Evolutionary conservation across 208 protist species (phyloP).

Genomic region (Trypanosoma vivax): DNA sequence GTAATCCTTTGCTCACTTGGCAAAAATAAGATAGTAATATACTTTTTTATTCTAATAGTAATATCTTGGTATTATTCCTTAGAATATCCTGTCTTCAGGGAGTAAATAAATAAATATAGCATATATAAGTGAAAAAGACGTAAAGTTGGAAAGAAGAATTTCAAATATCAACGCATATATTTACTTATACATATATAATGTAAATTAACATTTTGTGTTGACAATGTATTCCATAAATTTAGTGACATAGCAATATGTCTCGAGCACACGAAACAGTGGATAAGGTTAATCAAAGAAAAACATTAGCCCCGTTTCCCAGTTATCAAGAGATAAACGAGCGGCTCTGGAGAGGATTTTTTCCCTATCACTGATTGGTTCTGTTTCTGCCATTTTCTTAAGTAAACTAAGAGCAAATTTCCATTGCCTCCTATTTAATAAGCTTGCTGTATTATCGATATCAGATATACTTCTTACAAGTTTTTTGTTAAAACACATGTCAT

Average conservation of each 20-base stretch:
- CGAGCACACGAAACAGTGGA: conserved; percentile 12
- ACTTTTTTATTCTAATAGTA: conserved; percentile 7
- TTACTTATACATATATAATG: conserved; percentile 13
- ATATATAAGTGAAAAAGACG: conserved; percentile 1
- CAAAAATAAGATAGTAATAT: conserved; percentile 1
- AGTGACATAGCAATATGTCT: neutral
- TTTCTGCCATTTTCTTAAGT: conserved; percentile 15
- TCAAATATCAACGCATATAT: conserved; percentile 5
- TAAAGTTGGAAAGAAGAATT: neutral
- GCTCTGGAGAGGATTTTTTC: conserved; percentile 26
- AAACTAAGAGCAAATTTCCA: conserved; percentile 29
- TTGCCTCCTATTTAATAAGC: conserved; percentile 10
- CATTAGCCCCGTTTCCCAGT: conserved; percentile 28
- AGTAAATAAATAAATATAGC: conserved; percentile 12
- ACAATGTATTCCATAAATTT: neutral
- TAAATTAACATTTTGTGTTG: neutral
- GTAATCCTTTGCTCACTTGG: conserved; percentile 1
- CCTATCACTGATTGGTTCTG: conserved; percentile 12
- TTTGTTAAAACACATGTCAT: neutral
- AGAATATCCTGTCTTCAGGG: conserved; percentile 4
- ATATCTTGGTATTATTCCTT: neutral
- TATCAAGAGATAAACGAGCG: conserved; percentile 10
- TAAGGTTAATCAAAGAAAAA: conserved; percentile 28
- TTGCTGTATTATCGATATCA: conserved; percentile 20
- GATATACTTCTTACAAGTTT: conserved; percentile 4